Conservation (phyloP, 768 basidiomycete species). For the Termitomyces sp. region DNA sequence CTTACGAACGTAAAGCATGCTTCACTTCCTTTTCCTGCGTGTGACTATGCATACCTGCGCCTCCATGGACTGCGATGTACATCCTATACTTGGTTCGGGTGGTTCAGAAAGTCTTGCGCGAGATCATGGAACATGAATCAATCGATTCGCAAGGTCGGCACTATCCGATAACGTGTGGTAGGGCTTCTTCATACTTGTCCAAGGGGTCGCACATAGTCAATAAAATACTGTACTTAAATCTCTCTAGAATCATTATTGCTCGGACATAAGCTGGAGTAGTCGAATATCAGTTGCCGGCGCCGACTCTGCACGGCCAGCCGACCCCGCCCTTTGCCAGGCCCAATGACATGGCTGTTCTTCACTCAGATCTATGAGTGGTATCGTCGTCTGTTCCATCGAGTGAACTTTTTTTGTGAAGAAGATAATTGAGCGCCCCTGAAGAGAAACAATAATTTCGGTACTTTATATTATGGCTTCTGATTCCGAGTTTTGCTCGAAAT, state of each 20-base stretch:
- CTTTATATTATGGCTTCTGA: too few species aligned
- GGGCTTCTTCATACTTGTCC: not conserved
- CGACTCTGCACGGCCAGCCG: too few species aligned
- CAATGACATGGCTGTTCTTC: too few species aligned
- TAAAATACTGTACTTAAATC: too few species aligned
- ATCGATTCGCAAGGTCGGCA: not conserved
- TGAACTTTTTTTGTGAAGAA: too few species aligned
- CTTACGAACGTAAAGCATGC: conserved; percentile 49
- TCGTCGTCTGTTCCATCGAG: too few species aligned
- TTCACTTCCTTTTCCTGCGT: conserved; percentile 48
- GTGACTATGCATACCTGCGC: conserved; percentile 62
- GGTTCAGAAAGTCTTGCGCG: not conserved
- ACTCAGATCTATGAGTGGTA: too few species aligned
- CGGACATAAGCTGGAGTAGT: too few species aligned
- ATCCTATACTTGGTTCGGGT: conserved; percentile 4
- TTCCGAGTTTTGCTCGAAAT: not conserved
- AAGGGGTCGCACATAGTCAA: not conserved
- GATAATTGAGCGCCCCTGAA: too few species aligned
- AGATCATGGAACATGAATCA: conserved; percentile 15
- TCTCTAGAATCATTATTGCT: not conserved
- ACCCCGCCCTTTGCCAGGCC: too few species aligned
- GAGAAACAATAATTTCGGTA: too few species aligned
- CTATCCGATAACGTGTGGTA: not conserved
- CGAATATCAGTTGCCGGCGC: too few species aligned
- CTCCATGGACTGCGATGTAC: conserved; percentile 69